These are phyloP conservation scores for Phytophthora sansomeana DNA, from an alignment of 352 stramenopile genomes.

Conservation along the genomic window DNA sequence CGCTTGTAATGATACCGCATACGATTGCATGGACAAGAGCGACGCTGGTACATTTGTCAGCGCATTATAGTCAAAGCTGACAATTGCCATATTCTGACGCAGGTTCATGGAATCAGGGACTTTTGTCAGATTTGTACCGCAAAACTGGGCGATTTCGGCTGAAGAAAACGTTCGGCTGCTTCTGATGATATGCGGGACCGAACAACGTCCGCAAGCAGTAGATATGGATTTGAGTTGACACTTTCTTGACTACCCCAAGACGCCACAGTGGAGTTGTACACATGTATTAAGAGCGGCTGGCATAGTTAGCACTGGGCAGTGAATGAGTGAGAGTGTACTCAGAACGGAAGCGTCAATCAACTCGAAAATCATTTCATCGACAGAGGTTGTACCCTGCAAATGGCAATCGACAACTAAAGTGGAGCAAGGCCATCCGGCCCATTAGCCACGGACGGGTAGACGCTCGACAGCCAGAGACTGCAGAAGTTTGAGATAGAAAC, in stretches of 20 bases:
- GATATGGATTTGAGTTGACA: not conserved
- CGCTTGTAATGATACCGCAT: not conserved
- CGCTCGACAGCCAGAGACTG: not conserved
- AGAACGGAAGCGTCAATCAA: not conserved
- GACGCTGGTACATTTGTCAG: not conserved
- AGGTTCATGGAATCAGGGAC: not conserved
- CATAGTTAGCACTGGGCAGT: not conserved
- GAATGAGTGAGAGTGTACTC: not conserved
- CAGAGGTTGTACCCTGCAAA: not conserved
- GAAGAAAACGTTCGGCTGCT: not conserved
- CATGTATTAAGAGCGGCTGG: not conserved
- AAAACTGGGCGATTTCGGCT: not conserved
- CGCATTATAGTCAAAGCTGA: not conserved
- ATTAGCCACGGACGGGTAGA: not conserved
- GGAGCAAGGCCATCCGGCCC: not conserved
- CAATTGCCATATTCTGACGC: not conserved
- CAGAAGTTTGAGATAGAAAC: not conserved
- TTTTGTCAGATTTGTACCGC: not conserved
- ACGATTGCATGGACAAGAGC: not conserved
- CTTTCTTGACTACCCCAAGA: not conserved
- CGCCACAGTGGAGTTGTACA: not conserved
- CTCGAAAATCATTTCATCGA: not conserved
- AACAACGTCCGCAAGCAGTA: no score
- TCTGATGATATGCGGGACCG: not conserved
- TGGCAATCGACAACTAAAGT: slow-evolving; percentile 1